Conservation (phyloP, 768 basidiomycete species). For the Lyophyllum semitale region DNA sequence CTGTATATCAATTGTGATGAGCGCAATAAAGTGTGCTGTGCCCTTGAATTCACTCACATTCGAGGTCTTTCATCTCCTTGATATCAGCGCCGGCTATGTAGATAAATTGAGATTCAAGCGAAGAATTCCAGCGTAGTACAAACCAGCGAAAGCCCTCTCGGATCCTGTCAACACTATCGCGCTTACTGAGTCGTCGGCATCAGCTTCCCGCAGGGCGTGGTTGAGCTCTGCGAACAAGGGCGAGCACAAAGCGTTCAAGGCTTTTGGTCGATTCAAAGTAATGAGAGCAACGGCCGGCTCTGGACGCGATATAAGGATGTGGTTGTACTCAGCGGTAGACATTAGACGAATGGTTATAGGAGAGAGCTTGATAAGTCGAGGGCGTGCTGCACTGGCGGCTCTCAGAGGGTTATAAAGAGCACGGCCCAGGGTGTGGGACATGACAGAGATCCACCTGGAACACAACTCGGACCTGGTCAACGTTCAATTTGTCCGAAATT, state of each 20-base stretch:
- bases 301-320: slow-evolving; percentile 71
- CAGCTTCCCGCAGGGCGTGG: slow-evolving; percentile 68
- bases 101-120: neutral
- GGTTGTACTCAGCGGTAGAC: slow-evolving; percentile 55
- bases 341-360: slow-evolving; percentile 41
- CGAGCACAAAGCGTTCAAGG: slow-evolving; percentile 83
- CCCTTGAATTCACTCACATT: slow-evolving; percentile 53
- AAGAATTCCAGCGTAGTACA: slow-evolving; percentile 24
- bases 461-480: too few relatives aligned
- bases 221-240: slow-evolving; percentile 85
- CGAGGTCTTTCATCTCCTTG: slow-evolving; percentile 98
- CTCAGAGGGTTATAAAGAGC: slow-evolving; percentile 18
- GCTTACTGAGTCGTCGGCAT: slow-evolving; percentile 69
- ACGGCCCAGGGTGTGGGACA: slow-evolving; percentile 25
- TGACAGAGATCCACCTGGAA: slow-evolving; percentile 13
- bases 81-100: slow-evolving; percentile 90
- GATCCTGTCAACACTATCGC: slow-evolving; percentile 93
- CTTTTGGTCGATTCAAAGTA: slow-evolving; percentile 87
- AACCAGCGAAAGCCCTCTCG: slow-evolving; percentile 91
- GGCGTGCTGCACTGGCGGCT: slow-evolving; percentile 8
- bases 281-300: slow-evolving; percentile 74
- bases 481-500: too few relatives aligned
- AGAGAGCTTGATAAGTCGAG: slow-evolving; percentile 9
- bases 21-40: neutral
- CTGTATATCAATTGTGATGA: slow-evolving; percentile 35